Conservation (phyloP, 1,139 yeast genomes). For the Protomyces lactucae-debilis region DNA sequence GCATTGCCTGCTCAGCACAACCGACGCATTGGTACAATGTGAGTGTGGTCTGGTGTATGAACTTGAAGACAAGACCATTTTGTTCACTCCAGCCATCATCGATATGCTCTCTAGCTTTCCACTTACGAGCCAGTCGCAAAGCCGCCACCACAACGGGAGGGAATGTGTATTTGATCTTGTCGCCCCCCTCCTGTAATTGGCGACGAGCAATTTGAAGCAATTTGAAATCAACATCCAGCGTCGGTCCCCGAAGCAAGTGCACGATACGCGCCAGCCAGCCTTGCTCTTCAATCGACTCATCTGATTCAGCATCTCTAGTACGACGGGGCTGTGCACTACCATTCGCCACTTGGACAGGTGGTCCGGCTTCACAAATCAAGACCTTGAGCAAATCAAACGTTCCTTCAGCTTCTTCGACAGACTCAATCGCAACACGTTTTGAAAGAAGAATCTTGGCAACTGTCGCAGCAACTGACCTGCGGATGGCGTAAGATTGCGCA, state of each 20-base stretch:
- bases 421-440: conserved; percentile 35
- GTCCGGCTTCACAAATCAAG: conserved; percentile 37
- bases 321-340: conserved; percentile 28
- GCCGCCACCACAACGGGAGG: conserved; percentile 67
- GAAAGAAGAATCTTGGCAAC: conserved; percentile 40
- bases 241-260: conserved; percentile 53
- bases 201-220: conserved; percentile 55
- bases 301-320: conserved; percentile 35
- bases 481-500: conserved; percentile 41
- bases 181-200: conserved; percentile 52
- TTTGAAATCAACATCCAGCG: conserved; percentile 50
- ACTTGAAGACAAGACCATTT: conserved; percentile 59
- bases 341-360: conserved; percentile 33
- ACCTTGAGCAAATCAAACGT: conserved; percentile 42
- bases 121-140: conserved; percentile 55
- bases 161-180: conserved; percentile 58
- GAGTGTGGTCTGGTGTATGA: conserved; percentile 63
- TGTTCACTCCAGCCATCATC: conserved; percentile 38
- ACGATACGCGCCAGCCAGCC: conserved; percentile 67
- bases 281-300: conserved; percentile 48
- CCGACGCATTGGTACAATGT: conserved; percentile 54
- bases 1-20: conserved; percentile 49
- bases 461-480: conserved; percentile 40
- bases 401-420: conserved; percentile 40
- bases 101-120: conserved; percentile 34